These are phyloP conservation scores for Trametes punicea DNA, from an alignment of 768 basidiomycete genomes.

Conservation along the genomic window DNA sequence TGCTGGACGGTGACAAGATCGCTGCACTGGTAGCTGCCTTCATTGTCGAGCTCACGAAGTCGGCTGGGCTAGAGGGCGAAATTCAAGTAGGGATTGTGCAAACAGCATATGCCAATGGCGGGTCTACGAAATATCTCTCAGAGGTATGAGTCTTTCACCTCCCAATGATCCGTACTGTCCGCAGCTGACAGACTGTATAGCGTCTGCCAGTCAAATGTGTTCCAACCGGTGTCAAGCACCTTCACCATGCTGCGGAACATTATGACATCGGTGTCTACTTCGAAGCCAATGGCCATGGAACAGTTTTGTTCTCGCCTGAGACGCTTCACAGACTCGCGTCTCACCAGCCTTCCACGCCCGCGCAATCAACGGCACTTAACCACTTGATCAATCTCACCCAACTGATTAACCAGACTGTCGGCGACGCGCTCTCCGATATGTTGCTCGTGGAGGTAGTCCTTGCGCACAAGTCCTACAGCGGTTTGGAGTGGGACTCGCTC, in stretches of 20 bases:
- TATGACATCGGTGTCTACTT: constrained; percentile 98
- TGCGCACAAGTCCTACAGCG: constrained; percentile 81
- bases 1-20: constrained; percentile 99
- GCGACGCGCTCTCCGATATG: constrained; percentile 95
- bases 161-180: background rate
- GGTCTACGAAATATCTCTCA: constrained; percentile 87
- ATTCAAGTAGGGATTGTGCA: constrained; percentile 94
- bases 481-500: constrained; percentile 85
- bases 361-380: constrained; percentile 75
- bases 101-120: constrained; percentile 98
- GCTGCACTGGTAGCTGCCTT: constrained; percentile 90
- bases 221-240: constrained; percentile 94
- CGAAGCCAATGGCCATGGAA: constrained; percentile 98
- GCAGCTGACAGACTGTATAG: constrained; percentile 36
- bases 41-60: constrained; percentile 85
- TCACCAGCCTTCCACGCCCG: constrained; percentile 74
- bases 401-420: constrained; percentile 97
- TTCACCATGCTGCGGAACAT: constrained; percentile 94
- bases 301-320: constrained; percentile 84
- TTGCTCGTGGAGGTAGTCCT: constrained; percentile 92
- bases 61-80: constrained; percentile 72
- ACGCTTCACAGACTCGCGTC: constrained; percentile 59
- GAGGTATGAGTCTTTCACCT: constrained; percentile 50
- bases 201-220: constrained; percentile 93
- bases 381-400: constrained; percentile 75